These are phyloP conservation scores for Bruguiera gymnorhiza DNA, from an alignment of 345 rosid species.

Conservation along the genomic window DNA sequence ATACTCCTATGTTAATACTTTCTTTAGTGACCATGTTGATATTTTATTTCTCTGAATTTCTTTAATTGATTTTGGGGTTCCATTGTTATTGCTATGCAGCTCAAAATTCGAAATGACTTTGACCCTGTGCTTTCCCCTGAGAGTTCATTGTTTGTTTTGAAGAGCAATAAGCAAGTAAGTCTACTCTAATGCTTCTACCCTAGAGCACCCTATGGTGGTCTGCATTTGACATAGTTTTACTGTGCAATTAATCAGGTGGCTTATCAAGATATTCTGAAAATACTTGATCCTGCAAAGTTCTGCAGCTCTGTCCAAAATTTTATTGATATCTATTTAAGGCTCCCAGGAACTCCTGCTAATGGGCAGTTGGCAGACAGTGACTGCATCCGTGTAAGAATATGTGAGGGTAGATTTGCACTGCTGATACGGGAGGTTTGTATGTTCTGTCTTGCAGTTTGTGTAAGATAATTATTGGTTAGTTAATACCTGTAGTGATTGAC, in stretches of 20 bases:
- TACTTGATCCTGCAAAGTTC: constrained; percentile 73
- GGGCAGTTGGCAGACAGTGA: constrained; percentile 88
- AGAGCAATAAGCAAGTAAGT: constrained; percentile 90
- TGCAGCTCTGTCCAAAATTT: constrained; percentile 96
- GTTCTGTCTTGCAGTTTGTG: constrained; percentile 6
- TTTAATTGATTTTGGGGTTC: not conserved
- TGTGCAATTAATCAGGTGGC: constrained; percentile 55
- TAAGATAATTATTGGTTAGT: constrained; percentile 3
- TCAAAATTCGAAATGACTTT: constrained; percentile 98
- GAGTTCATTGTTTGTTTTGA: constrained; percentile 94
- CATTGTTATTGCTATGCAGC: constrained; percentile 43
- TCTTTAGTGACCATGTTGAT: constrained; percentile 4
- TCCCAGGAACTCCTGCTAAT: constrained; percentile 78
- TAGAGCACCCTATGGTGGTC: not conserved
- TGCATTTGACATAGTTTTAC: constrained; percentile 12
- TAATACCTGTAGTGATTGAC: constrained; percentile 15
- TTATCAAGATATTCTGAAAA: constrained; percentile 77
- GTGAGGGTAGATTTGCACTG: constrained; percentile 97
- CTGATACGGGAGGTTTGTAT: constrained; percentile 88
- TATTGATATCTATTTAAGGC: constrained; percentile 81
- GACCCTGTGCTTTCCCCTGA: constrained; percentile 99
- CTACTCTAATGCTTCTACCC: constrained; percentile 8
- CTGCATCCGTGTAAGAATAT: constrained; percentile 94
- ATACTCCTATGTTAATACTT: not conserved
- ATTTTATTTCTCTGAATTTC: not conserved